phyloP scores from a whole-genome alignment of 345 rosid genomes.

The Heritiera littoralis region DNA sequence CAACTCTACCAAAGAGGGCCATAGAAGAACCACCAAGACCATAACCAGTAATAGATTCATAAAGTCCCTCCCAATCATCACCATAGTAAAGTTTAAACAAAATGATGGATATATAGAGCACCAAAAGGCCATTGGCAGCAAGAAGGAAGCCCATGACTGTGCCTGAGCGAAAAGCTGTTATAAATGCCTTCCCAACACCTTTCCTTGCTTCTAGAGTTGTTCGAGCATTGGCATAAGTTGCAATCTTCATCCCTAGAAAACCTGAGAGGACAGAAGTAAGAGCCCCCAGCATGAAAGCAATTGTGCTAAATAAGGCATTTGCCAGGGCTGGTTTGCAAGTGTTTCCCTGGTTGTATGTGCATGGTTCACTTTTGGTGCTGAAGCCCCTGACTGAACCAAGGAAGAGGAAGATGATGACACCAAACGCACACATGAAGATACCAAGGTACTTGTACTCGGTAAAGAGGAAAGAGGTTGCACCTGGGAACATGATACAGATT shows the following conservation, averaged over 20 bases:
- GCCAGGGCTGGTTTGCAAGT: conserved; percentile 63
- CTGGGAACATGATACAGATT: conserved; percentile 28
- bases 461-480: conserved; percentile 64
- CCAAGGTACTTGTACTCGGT: conserved; percentile 59
- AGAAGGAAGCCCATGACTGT: conserved; percentile 75
- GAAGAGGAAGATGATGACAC: conserved; percentile 53
- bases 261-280: conserved; percentile 64
- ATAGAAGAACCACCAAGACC: conserved; percentile 66
- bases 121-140: conserved; percentile 67
- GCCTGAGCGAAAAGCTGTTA: conserved; percentile 60
- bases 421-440: conserved; percentile 49
- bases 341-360: conserved; percentile 53
- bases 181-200: conserved; percentile 63
- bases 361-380: conserved; percentile 59
- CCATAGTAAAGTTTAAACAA: conserved; percentile 60
- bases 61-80: conserved; percentile 72
- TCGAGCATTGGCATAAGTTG: conserved; percentile 67
- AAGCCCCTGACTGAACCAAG: conserved; percentile 66
- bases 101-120: conserved; percentile 49
- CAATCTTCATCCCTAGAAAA: conserved; percentile 70
- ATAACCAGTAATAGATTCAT: conserved; percentile 68
- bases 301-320: conserved; percentile 54
- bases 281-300: conserved; percentile 69
- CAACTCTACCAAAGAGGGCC: conserved; percentile 72
- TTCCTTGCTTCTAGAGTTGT: conserved; percentile 65